These are phyloP conservation scores for Fusarium agapanthi DNA, from an alignment of 2,329 filamentous ascomycete species.

Conservation along the genomic window DNA sequence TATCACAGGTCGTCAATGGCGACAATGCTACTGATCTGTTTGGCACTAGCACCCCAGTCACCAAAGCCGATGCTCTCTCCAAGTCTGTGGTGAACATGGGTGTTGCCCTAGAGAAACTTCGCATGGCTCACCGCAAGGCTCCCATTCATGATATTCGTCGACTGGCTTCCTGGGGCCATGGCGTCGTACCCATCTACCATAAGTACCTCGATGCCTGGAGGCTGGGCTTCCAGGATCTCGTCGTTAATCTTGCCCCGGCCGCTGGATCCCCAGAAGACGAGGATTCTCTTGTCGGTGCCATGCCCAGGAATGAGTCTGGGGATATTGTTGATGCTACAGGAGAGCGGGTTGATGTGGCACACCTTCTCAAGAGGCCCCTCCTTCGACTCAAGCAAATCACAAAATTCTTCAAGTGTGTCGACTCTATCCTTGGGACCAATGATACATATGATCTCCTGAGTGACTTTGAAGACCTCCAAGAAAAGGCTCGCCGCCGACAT, in stretches of 20 bases:
- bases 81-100: constrained; percentile 96
- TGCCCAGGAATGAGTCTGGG: constrained; percentile 70
- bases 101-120: constrained; percentile 84
- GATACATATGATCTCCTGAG: constrained; percentile 51
- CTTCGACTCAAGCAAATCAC: constrained; percentile 87
- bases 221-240: constrained; percentile 91
- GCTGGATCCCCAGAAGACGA: constrained; percentile 62
- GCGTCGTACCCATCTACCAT: constrained; percentile 79
- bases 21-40: constrained; percentile 74
- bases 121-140: constrained; percentile 80
- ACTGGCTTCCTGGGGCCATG: constrained; percentile 83
- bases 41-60: constrained; percentile 60
- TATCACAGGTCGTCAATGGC: constrained; percentile 83
- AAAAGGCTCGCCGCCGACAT: constrained; percentile 74
- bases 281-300: constrained; percentile 66
- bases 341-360: constrained; percentile 92
- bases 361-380: constrained; percentile 87
- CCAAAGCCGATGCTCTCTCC: constrained; percentile 70
- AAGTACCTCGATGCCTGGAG: constrained; percentile 91
- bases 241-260: constrained; percentile 88
- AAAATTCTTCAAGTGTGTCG: constrained; percentile 79
- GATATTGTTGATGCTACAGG: constrained; percentile 78
- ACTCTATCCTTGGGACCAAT: constrained; percentile 62
- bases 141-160: constrained; percentile 76
- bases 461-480: constrained; percentile 76